These are phyloP conservation scores for Nepenthes alata DNA, from an alignment of 179 eudicot species.

Conservation along the genomic window DNA sequence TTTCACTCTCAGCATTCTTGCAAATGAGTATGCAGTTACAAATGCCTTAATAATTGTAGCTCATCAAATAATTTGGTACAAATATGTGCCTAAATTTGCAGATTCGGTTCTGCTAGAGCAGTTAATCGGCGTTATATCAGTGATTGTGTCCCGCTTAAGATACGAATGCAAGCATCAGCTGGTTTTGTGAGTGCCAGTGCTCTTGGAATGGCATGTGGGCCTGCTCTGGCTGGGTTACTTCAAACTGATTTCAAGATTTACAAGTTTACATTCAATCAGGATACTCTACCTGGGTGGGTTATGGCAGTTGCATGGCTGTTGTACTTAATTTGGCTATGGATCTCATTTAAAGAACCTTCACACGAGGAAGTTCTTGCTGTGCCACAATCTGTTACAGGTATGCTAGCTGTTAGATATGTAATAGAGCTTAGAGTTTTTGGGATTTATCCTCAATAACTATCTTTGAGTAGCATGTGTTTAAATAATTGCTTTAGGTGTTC, in stretches of 20 bases:
- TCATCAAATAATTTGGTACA: background rate
- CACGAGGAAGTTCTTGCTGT: constrained; percentile 24
- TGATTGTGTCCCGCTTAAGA: constrained; percentile 74
- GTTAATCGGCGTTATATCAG: constrained; percentile 79
- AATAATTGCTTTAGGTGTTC: background rate
- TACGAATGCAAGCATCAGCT: constrained; percentile 85
- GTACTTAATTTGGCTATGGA: constrained; percentile 50
- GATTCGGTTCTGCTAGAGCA: constrained; percentile 88
- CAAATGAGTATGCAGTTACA: background rate
- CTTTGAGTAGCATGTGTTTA: background rate
- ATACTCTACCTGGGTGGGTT: constrained; percentile 81
- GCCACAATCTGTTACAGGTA: constrained; percentile 31
- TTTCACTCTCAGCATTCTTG: background rate
- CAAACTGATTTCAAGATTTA: constrained; percentile 51
- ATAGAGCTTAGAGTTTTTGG: background rate
- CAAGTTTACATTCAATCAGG: constrained; percentile 49
- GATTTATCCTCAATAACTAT: background rate
- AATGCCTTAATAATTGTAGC: background rate
- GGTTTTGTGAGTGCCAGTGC: constrained; percentile 91
- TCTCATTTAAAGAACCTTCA: constrained; percentile 54
- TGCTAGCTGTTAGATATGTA: constrained; percentile 1
- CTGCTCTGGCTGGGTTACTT: constrained; percentile 72
- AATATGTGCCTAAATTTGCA: constrained; percentile 12
- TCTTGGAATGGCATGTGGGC: constrained; percentile 94
- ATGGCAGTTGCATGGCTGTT: constrained; percentile 72